A percentile compares a stretch with the other conserved stretches of the same genome.
Evolutionary conservation across 208 protist genomes (phyloP).

Genomic region (Chromosphaera perkinsii): DNA sequence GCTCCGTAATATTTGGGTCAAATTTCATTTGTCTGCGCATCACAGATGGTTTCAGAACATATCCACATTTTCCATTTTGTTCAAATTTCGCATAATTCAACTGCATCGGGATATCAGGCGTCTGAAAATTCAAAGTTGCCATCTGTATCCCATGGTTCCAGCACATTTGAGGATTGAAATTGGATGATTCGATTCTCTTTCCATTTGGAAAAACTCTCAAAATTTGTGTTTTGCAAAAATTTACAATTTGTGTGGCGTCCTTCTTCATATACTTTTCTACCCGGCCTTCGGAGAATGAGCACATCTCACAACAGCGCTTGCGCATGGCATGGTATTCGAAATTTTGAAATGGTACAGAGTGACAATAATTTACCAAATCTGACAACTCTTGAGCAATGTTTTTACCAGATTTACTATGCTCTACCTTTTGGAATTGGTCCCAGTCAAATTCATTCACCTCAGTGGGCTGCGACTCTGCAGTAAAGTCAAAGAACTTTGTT

Average conservation of each 20-base stretch:
- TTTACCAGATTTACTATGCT: too few relatives aligned
- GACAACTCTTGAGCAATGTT: neutral
- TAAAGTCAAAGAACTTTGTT: too few relatives aligned
- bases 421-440: too few relatives aligned
- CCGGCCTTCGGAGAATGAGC: too few relatives aligned
- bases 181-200: slow-evolving; percentile 75
- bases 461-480: too few relatives aligned
- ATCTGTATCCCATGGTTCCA: slow-evolving; percentile 56
- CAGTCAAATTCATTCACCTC: too few relatives aligned
- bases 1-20: too few relatives aligned
- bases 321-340: too few relatives aligned
- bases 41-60: slow-evolving; percentile 36
- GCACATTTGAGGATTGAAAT: slow-evolving; percentile 72
- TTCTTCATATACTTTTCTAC: neutral
- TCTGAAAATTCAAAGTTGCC: slow-evolving; percentile 56
- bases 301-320: too few relatives aligned
- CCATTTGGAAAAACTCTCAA: slow-evolving; percentile 80
- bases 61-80: slow-evolving; percentile 67
- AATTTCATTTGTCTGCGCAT: too few relatives aligned
- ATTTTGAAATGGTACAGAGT: neutral
- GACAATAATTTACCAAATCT: neutral
- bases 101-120: slow-evolving; percentile 50
- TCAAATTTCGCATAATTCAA: slow-evolving; percentile 77
- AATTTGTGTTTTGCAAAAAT: slow-evolving; percentile 45
- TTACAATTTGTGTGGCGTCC: neutral